phyloP scores from a whole-genome alignment of 192 early-diverging fungal genomes.

The Linnemannia hyalina region DNA sequence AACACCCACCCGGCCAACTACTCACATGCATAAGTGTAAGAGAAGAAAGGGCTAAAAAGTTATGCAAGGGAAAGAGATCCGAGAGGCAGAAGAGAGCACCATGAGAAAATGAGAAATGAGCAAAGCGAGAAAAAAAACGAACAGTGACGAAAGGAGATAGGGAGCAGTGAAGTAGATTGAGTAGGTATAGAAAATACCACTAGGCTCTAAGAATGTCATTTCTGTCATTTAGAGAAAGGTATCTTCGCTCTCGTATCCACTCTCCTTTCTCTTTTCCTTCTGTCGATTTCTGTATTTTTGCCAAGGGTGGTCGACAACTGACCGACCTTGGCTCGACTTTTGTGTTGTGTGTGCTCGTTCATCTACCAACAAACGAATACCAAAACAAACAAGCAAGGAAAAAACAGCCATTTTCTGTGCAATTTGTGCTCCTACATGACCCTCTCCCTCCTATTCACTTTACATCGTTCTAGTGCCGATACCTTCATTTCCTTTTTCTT shows the following conservation, averaged over 20 bases:
- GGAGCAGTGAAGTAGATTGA: neutral
- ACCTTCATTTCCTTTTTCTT: neutral
- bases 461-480: neutral
- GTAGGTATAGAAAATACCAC: neutral
- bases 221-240: neutral
- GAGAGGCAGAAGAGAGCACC: neutral
- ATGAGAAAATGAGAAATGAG: neutral
- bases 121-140: neutral
- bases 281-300: too few relatives aligned
- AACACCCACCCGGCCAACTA: neutral
- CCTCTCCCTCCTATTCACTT: neutral
- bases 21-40: neutral
- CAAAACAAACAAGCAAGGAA: too few relatives aligned
- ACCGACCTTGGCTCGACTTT: too few relatives aligned
- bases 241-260: neutral
- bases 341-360: too few relatives aligned
- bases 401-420: too few relatives aligned
- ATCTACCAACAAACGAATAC: too few relatives aligned
- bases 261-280: too few relatives aligned
- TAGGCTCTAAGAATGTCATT: neutral
- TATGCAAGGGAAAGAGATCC: slow-evolving; percentile 9
- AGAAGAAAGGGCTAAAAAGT: neutral
- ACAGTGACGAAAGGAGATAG: neutral
- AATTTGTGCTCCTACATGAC: too few relatives aligned
- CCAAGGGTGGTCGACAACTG: too few relatives aligned